A percentile compares a stretch with the other conserved stretches of the same genome.
Evolutionary conservation across 495 filamentous ascomycete genomes (phyloP).

Genomic region (Ramalina peruviana): DNA sequence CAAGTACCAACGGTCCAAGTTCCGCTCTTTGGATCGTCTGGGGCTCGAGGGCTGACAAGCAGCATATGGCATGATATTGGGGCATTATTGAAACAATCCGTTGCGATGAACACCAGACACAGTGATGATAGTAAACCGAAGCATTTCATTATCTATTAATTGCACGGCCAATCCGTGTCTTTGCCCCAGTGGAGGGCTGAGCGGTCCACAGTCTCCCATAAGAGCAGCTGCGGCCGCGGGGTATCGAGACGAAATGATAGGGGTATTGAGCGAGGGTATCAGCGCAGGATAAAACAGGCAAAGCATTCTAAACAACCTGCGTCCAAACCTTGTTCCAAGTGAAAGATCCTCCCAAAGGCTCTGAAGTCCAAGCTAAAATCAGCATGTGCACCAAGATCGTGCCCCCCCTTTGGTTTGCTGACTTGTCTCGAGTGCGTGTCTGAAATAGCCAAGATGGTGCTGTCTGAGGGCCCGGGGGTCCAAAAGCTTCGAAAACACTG

Average conservation of each 20-base stretch:
- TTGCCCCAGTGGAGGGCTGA: slow-evolving; percentile 10
- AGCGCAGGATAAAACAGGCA: not conserved
- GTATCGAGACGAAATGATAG: slow-evolving; percentile 9
- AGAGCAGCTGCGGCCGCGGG: slow-evolving; percentile 8
- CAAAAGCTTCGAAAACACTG: not conserved
- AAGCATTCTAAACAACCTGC: not conserved
- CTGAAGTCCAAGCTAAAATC: not conserved
- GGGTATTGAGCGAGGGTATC: slow-evolving; percentile 10
- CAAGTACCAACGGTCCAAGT: not conserved
- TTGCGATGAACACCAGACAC: not conserved
- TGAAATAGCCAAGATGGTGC: too few relatives aligned
- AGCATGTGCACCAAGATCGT: not conserved
- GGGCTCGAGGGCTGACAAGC: too few relatives aligned
- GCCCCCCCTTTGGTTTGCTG: not conserved
- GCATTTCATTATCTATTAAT: slow-evolving; percentile 10
- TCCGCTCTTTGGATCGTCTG: not conserved
- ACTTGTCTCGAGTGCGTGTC: too few relatives aligned
- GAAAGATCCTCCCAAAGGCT: not conserved
- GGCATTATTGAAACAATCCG: not conserved
- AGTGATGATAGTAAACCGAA: not conserved
- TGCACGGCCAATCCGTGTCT: slow-evolving; percentile 3
- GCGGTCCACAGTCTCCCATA: slow-evolving; percentile 10
- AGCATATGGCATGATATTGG: not conserved
- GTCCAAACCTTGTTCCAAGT: not conserved
- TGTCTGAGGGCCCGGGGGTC: not conserved